These are phyloP conservation scores for Plasmopara muralis DNA, from an alignment of 352 stramenopile species.

Conservation along the genomic window DNA sequence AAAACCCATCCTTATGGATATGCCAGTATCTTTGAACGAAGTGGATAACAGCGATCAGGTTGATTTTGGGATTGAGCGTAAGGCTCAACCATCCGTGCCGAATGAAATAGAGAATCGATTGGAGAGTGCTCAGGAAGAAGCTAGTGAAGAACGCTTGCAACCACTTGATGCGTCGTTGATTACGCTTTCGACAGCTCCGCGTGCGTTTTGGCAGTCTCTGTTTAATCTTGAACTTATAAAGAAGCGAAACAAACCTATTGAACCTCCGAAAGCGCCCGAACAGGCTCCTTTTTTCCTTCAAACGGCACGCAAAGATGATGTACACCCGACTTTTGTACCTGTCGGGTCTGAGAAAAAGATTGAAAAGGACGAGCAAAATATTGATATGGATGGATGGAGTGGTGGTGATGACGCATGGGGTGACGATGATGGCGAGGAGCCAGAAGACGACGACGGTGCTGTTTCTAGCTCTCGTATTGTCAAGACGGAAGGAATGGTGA, in stretches of 20 bases:
- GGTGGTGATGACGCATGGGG: slow-evolving; percentile 59
- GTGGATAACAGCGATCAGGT: slow-evolving; percentile 63
- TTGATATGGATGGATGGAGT: slow-evolving; percentile 61
- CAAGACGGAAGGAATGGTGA: slow-evolving; percentile 29
- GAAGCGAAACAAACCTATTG: slow-evolving; percentile 93
- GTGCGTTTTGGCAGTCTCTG: slow-evolving; percentile 86
- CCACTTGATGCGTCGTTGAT: slow-evolving; percentile 62
- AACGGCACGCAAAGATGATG: slow-evolving; percentile 76
- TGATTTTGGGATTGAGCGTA: slow-evolving; percentile 46
- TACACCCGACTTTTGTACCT: slow-evolving; percentile 70
- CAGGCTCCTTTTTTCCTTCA: slow-evolving; percentile 95
- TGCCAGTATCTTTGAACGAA: slow-evolving; percentile 86
- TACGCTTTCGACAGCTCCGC: slow-evolving; percentile 67
- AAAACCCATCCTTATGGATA: slow-evolving; percentile 83
- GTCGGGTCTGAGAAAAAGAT: slow-evolving; percentile 27
- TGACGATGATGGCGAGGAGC: slow-evolving; percentile 33
- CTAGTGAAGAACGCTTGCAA: slow-evolving; percentile 28
- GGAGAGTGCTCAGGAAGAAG: slow-evolving; percentile 38
- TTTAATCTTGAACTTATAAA: slow-evolving; percentile 94
- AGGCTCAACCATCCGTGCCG: slow-evolving; percentile 35
- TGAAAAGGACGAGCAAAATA: slow-evolving; percentile 21
- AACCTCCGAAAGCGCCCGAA: slow-evolving; percentile 91
- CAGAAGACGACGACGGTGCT: slow-evolving; percentile 21
- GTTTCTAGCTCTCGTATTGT: slow-evolving; percentile 50
- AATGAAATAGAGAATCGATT: slow-evolving; percentile 33